Percentiles rank a stretch among this genome's conserved stretches.
Conservation (phyloP, 805 yeast genomes). For the Ogataea corticis region DNA sequence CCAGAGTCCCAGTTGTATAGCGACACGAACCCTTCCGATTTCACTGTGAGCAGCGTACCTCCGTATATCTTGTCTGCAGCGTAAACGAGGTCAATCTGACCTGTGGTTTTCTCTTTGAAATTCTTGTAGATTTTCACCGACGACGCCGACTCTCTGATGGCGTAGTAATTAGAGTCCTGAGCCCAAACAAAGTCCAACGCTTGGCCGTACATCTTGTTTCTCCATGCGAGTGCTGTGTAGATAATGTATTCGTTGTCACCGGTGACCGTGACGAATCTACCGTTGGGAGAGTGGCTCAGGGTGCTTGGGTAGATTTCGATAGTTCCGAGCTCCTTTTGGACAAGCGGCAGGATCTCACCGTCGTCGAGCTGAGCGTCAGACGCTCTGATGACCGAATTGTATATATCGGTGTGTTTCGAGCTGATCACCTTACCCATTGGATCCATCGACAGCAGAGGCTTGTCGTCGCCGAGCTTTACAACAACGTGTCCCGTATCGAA, state of each 20-base stretch:
- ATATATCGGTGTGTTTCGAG: conserved; percentile 89
- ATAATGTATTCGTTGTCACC: conserved; percentile 98
- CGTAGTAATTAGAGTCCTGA: conserved; percentile 83
- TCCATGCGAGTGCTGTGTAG: conserved; percentile 97
- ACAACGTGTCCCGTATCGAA: conserved; percentile 94
- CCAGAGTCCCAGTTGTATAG: conserved; percentile 96
- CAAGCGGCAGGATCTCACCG: conserved; percentile 76
- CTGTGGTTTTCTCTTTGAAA: conserved; percentile 73
- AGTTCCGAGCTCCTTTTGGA: conserved; percentile 89
- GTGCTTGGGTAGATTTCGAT: conserved; percentile 91
- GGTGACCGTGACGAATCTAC: conserved; percentile 92
- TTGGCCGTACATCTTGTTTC: conserved; percentile 89
- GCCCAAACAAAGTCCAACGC: conserved; percentile 96
- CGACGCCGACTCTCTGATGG: conserved; percentile 70
- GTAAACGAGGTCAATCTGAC: conserved; percentile 64
- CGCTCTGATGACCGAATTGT: conserved; percentile 73
- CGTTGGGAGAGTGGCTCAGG: conserved; percentile 91
- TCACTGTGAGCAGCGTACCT: conserved; percentile 85
- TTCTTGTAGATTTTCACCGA: conserved; percentile 74
- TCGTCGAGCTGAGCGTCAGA: conserved; percentile 66
- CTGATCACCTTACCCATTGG: conserved; percentile 87
- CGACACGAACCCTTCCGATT: conserved; percentile 79
- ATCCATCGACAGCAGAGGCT: conserved; percentile 92
- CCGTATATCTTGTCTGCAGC: conserved; percentile 80
- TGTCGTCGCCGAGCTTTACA: conserved; percentile 87